These are phyloP conservation scores for Cucumis melo DNA, from an alignment of 306 rosid species.

Conservation along the genomic window DNA sequence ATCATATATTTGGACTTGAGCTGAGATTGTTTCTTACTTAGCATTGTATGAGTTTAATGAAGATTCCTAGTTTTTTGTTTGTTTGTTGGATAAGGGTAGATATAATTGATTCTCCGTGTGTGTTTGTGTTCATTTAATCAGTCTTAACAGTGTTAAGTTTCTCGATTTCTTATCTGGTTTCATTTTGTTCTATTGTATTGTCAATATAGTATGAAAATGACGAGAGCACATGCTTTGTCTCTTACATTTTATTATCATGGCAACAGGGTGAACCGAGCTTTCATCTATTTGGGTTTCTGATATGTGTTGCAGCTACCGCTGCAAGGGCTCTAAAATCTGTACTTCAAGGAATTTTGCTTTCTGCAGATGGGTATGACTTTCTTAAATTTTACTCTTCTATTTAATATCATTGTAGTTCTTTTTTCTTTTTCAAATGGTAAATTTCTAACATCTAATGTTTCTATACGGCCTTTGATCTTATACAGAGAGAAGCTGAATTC, in stretches of 20 bases:
- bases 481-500: conserved; percentile 17
- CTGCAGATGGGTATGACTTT: conserved; percentile 9
- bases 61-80: not conserved
- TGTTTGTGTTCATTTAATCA: not conserved
- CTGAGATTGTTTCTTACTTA: not conserved
- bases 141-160: not conserved
- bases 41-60: not conserved
- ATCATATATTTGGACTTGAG: not conserved
- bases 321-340: conserved; percentile 17
- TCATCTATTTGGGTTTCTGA: conserved; percentile 13
- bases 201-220: not conserved
- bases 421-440: not conserved
- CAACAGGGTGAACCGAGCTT: conserved; percentile 16
- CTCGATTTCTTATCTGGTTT: not conserved
- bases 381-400: not conserved
- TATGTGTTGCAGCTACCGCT: conserved; percentile 14
- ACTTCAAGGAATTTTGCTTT: conserved; percentile 15
- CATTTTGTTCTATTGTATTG: not conserved
- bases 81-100: not conserved
- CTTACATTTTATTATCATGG: not conserved
- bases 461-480: not conserved
- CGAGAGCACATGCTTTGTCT: not conserved
- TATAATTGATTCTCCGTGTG: not conserved
- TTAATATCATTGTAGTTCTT: not conserved
- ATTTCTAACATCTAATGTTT: not conserved